A percentile compares a stretch with the other conserved stretches of the same genome.
Conservation (phyloP, 2,329 filamentous ascomycete species). For the Trichoderma brevicompactum region DNA sequence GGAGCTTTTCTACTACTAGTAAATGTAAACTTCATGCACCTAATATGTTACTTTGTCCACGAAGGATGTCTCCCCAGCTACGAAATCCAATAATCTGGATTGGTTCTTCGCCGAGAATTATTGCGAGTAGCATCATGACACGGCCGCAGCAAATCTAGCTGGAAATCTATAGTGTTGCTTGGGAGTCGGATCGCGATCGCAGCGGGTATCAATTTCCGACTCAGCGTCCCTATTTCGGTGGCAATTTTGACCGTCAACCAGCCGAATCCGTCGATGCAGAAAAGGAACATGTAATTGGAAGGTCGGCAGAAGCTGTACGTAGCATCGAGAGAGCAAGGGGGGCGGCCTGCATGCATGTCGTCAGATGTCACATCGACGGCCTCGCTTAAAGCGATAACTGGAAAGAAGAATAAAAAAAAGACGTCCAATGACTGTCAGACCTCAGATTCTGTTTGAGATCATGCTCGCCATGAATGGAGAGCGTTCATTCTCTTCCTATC, state of each 20-base stretch:
- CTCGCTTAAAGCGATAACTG: neutral
- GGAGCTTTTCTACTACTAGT: neutral
- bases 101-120: neutral
- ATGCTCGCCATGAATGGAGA: conserved; percentile 54
- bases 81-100: neutral
- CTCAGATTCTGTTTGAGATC: conserved; percentile 70
- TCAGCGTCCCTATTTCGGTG: neutral
- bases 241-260: neutral
- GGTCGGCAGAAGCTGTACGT: neutral
- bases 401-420: neutral
- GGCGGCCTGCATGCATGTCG: neutral
- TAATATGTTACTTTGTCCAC: neutral
- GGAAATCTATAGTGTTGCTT: no score
- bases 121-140: neutral
- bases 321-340: neutral
- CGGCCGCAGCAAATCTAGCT: neutral
- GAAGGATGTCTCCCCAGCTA: neutral
- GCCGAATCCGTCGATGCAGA: neutral
- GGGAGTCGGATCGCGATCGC: no score
- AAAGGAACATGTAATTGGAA: neutral
- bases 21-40: neutral
- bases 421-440: conserved; percentile 41
- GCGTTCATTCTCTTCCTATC: conserved; percentile 73
- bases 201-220: neutral
- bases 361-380: neutral